These are phyloP conservation scores for Xylariaceae sp. DNA, from an alignment of 2,329 filamentous ascomycete genomes.

Conservation along the genomic window DNA sequence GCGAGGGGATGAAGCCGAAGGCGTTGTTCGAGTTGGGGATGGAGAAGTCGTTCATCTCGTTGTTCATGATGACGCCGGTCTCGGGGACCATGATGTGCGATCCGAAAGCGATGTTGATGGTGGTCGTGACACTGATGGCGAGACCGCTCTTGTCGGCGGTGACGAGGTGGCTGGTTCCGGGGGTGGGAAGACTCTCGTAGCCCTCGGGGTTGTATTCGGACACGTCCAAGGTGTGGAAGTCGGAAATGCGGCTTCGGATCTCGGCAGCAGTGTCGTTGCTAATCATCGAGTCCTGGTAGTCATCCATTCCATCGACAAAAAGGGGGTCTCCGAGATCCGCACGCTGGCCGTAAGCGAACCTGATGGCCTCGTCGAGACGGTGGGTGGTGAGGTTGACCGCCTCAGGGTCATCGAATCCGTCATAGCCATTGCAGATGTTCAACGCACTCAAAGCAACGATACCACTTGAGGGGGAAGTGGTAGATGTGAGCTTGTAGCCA, in stretches of 20 bases:
- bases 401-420: constrained; percentile 52
- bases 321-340: constrained; percentile 68
- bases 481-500: constrained; percentile 62
- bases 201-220: constrained; percentile 43
- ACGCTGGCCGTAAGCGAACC: constrained; percentile 74
- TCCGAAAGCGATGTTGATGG: constrained; percentile 76
- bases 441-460: constrained; percentile 65
- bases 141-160: constrained; percentile 65
- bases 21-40: constrained; percentile 65
- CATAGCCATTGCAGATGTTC: constrained; percentile 70
- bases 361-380: constrained; percentile 74
- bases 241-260: constrained; percentile 43
- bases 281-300: constrained; percentile 59
- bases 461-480: constrained; percentile 68
- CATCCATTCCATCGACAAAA: constrained; percentile 57
- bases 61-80: constrained; percentile 70
- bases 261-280: constrained; percentile 54
- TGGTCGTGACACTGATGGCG: constrained; percentile 72
- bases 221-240: constrained; percentile 35
- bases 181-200: constrained; percentile 51
- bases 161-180: constrained; percentile 63
- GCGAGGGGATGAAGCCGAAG: constrained; percentile 72
- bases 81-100: constrained; percentile 71
- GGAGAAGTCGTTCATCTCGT: constrained; percentile 66
- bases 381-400: constrained; percentile 62